Evolutionary conservation across 2,329 filamentous ascomycete species (phyloP).

Genomic region (Colletotrichum lentis): DNA sequence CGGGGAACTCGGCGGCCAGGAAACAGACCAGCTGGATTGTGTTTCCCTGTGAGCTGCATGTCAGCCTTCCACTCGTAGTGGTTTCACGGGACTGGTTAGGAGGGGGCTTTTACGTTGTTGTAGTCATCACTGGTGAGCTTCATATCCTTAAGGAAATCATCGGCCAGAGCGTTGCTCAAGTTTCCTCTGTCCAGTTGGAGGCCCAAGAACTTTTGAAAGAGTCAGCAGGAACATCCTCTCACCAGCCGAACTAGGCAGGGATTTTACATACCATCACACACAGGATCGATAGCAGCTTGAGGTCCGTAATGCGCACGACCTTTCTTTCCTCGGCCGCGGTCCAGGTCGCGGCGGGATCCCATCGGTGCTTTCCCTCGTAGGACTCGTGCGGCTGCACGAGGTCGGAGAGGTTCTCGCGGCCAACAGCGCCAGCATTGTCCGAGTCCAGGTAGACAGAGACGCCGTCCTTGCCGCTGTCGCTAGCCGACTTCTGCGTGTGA

Average conservation of each 20-base stretch:
- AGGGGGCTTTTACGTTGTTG: conserved; percentile 54
- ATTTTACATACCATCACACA: conserved; percentile 49
- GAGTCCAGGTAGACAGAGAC: conserved; percentile 40
- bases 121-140: conserved; percentile 60
- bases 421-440: conserved; percentile 45
- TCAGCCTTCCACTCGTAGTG: background rate
- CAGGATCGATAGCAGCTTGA: conserved; percentile 53
- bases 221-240: background rate
- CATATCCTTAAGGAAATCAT: conserved; percentile 67
- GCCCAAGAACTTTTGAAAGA: conserved; percentile 61
- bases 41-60: conserved; percentile 49
- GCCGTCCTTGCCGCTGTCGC: conserved; percentile 39
- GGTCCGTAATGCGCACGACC: conserved; percentile 61
- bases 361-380: conserved; percentile 68
- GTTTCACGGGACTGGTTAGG: background rate
- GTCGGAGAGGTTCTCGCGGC: conserved; percentile 50
- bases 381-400: conserved; percentile 55
- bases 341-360: conserved; percentile 66
- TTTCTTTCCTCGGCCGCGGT: conserved; percentile 63
- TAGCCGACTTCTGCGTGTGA: conserved; percentile 33
- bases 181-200: conserved; percentile 72
- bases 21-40: conserved; percentile 65
- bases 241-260: conserved; percentile 1
- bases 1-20: conserved; percentile 66
- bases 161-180: conserved; percentile 67